Evolutionary conservation across 177 flowering plant genomes (phyloP), one percentile per base, ranked within the genome.

Genomic region (Tripterygium wilfordii): DNA sequence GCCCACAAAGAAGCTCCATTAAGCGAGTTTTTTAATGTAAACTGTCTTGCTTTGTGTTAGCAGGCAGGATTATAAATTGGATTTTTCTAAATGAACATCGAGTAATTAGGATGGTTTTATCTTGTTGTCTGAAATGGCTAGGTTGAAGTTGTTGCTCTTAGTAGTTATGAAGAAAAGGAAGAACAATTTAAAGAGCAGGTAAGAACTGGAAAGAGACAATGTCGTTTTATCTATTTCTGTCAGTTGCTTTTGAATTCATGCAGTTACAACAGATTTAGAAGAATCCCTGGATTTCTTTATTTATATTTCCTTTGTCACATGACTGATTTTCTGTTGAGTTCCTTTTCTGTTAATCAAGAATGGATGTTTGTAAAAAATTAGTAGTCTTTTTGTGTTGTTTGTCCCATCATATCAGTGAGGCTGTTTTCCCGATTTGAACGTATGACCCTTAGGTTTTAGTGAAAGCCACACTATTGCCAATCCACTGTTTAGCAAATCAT

Each of bases 111-210:
- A 1, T 50, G 28, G 35, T 36, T 8, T 38, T 28, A n/a, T 17
- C 15, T 24, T 54, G 16, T 19, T 53, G n/a, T 31, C 33, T 30
- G 33, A 30, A 30, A 30, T 30, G 33, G 10, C 15, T 12, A 30
- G 33, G 33, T 30, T 7, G 33, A 30, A 12, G 33, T 30, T 12
- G 12, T 12, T 12, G 33, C 33, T 30, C 12, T 30, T 7, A 6
- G 8, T 12, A 30, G 33, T 12, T 30, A 6, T 30, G 33, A 30
- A 30, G 33, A 30, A 30, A 30, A 30, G 33, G 33, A 30, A 30
- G 33, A 30, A 12, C 33, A 30, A 12, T 30, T 30, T 30, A 30
- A 30, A 30, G 33, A 30, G 33, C 33, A 30, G 33, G 33, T 30
- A 30, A 19, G 27, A 27, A 10, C n/a, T n/a, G n/a, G n/a, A n/a